Percentiles rank a stretch among this genome's conserved stretches.
Conservation (phyloP, 163 green algal genomes). For the Trebouxia gelatinosa region DNA sequence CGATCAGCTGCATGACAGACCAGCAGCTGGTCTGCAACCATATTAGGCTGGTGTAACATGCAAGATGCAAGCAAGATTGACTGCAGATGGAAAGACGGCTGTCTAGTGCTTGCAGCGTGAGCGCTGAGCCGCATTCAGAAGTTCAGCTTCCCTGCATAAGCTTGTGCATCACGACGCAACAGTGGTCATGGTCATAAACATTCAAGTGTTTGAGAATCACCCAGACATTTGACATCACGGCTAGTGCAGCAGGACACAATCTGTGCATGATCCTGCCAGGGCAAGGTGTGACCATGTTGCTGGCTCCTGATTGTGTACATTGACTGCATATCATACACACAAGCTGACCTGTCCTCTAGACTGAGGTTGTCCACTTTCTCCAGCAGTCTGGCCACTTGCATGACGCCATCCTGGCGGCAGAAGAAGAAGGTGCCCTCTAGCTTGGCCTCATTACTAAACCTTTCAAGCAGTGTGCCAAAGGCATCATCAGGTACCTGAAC, state of each 20-base stretch:
- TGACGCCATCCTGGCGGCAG: slow-evolving; percentile 64
- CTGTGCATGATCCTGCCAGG: background rate
- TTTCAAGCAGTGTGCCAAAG: slow-evolving; percentile 28
- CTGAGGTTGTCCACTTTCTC: slow-evolving; percentile 44
- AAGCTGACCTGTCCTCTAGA: slow-evolving; percentile 34
- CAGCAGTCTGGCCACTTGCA: slow-evolving; percentile 45
- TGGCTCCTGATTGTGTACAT: no score
- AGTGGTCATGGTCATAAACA: no score
- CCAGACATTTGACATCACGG: background rate
- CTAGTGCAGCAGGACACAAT: background rate
- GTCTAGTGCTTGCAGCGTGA: no score
- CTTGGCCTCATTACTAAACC: slow-evolving; percentile 57
- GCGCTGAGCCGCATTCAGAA: no score
- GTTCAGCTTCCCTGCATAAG: no score
- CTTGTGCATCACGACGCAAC: no score
- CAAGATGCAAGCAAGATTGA: no score
- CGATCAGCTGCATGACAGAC: no score
- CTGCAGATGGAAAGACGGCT: no score
- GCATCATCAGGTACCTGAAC: slow-evolving; percentile 41
- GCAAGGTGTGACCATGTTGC: background rate
- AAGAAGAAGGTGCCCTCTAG: slow-evolving; percentile 76
- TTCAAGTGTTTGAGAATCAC: background rate
- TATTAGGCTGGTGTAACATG: no score
- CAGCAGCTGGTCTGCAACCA: no score
- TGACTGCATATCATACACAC: background rate